phyloP scores from a whole-genome alignment of 805 yeast genomes.

The Saturnispora halmiae region DNA sequence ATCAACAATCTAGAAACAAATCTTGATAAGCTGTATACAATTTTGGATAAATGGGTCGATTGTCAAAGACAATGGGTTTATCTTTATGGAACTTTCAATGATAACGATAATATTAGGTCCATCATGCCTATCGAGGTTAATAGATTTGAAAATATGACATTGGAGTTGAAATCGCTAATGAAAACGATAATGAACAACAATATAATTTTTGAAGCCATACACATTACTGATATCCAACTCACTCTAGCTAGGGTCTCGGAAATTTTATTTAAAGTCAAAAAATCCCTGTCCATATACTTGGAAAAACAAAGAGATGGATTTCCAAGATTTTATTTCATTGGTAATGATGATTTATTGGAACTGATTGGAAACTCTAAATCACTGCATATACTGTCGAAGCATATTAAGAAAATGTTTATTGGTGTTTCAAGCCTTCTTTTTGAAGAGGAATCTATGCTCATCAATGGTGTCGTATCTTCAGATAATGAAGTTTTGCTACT shows the following conservation, averaged over 20 bases:
- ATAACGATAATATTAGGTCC: constrained; percentile 46
- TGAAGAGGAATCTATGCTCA: constrained; percentile 21
- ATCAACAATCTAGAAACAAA: constrained; percentile 46
- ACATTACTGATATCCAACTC: constrained; percentile 39
- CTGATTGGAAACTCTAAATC: constrained; percentile 60
- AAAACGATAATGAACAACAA: constrained; percentile 40
- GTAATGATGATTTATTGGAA: constrained; percentile 83
- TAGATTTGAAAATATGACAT: constrained; percentile 52
- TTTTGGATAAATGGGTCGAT: constrained; percentile 69
- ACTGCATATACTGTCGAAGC: constrained; percentile 40
- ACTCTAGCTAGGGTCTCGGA: constrained; percentile 44
- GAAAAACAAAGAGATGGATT: constrained; percentile 71
- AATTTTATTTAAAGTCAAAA: constrained; percentile 48
- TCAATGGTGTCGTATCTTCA: constrained; percentile 43
- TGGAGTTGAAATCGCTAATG: constrained; percentile 49
- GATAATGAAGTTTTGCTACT: constrained; percentile 55
- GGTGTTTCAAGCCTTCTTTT: constrained; percentile 43
- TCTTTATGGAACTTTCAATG: constrained; percentile 66
- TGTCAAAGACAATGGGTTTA: constrained; percentile 87
- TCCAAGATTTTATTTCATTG: constrained; percentile 79
- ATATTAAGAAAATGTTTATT: constrained; percentile 61
- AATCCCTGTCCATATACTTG: constrained; percentile 64
- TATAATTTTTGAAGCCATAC: constrained; percentile 46
- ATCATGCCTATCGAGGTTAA: constrained; percentile 62
- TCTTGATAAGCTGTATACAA: constrained; percentile 39